A percentile compares a stretch with the other conserved stretches of the same genome.
phyloP scores from a whole-genome alignment of 2,329 filamentous ascomycete species.

The Diaporthe helianthi region DNA sequence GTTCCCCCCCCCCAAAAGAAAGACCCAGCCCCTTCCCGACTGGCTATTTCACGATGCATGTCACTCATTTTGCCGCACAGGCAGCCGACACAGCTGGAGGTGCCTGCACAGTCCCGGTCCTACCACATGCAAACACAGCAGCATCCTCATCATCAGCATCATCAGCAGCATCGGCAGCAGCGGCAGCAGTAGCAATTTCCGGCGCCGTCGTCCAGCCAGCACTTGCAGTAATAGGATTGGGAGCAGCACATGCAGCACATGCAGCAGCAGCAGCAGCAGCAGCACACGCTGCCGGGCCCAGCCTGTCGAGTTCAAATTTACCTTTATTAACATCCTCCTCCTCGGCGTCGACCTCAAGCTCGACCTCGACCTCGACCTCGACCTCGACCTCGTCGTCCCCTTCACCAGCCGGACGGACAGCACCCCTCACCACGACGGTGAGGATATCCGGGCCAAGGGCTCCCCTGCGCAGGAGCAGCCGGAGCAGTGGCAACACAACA shows the following conservation, averaged over 20 bases:
- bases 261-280: no score
- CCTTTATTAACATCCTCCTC: neutral
- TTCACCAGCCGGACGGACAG: constrained; percentile 8
- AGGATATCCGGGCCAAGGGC: constrained; percentile 31
- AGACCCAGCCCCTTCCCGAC: neutral
- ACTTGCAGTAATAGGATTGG: neutral
- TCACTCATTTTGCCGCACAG: constrained; percentile 30
- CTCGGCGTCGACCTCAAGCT: no score
- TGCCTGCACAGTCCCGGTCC: neutral
- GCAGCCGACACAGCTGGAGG: constrained; percentile 28
- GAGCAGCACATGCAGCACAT: neutral
- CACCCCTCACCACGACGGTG: constrained; percentile 32
- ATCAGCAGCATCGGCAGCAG: no score
- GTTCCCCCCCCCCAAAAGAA: constrained; percentile 9
- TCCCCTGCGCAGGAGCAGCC: constrained; percentile 31
- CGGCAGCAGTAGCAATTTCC: neutral
- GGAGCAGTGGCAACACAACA: constrained; percentile 19
- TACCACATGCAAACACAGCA: neutral
- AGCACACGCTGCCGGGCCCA: neutral
- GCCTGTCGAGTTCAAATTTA: neutral
- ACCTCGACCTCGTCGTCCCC: neutral
- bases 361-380: neutral
- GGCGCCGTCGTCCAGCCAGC: neutral
- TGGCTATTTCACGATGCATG: constrained; percentile 30
- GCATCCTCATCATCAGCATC: no score